A percentile compares a stretch with the other conserved stretches of the same genome.
Conservation (phyloP, 768 basidiomycete species). For the Candolleomyces eurysporus region DNA sequence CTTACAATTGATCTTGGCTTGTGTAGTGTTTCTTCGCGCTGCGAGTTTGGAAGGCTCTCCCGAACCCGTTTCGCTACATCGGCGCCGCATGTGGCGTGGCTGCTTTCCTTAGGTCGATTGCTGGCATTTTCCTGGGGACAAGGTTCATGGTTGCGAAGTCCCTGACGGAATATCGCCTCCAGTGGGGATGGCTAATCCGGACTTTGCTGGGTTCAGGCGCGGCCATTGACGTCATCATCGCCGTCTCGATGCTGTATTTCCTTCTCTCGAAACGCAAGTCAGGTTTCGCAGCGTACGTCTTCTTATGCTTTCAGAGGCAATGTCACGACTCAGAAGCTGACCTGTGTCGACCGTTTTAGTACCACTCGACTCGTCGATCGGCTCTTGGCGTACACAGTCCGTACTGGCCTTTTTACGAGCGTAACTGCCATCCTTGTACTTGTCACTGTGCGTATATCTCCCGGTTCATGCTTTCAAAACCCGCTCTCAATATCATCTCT, state of each 20-base stretch:
- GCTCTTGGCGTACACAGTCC: constrained; percentile 26
- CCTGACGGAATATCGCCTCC: constrained; percentile 18
- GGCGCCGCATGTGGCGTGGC: constrained; percentile 24
- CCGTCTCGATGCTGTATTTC: constrained; percentile 29
- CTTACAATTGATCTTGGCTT: too few species aligned
- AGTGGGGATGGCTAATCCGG: constrained; percentile 30
- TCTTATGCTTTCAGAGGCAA: background rate
- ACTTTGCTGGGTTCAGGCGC: constrained; percentile 26
- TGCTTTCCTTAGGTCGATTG: constrained; percentile 24
- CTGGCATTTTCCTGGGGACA: constrained; percentile 24
- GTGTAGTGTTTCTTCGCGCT: constrained; percentile 30
- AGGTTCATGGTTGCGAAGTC: constrained; percentile 19
- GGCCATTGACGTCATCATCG: constrained; percentile 29
- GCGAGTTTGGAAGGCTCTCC: constrained; percentile 27
- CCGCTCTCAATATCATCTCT: too few species aligned
- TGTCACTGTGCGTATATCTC: constrained; percentile 19
- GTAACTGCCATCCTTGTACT: constrained; percentile 16
- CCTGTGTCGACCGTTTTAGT: constrained; percentile 5
- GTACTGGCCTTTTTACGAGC: constrained; percentile 27
- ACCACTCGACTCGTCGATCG: constrained; percentile 24
- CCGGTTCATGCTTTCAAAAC: too few species aligned
- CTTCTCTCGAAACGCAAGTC: constrained; percentile 18
- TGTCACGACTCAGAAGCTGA: background rate
- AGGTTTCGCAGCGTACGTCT: constrained; percentile 16
- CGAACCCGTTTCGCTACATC: constrained; percentile 23